Percentiles rank a stretch among this genome's conserved stretches.
phyloP scores from a whole-genome alignment of 129 eudicot genomes.

The carrot (Daucus carota) region DH1_v3.0 NC_030383.2:7179501-7180000 shows the following conservation, averaged over 20 bases:
- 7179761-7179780: slow-evolving; percentile 50
- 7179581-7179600: slow-evolving; percentile 54
- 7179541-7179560: slow-evolving; percentile 10
- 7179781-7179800: slow-evolving; percentile 76
- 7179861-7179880: neutral
- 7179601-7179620: neutral
- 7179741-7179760: slow-evolving; percentile 27
- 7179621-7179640: slow-evolving; percentile 67
- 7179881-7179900: slow-evolving; percentile 21
- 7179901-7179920: slow-evolving; percentile 9
- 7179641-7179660: slow-evolving; percentile 52
- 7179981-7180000: neutral
- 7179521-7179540: slow-evolving; percentile 63
- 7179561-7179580: slow-evolving; percentile 33
- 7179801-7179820: slow-evolving; percentile 17
- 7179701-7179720: slow-evolving; percentile 20
- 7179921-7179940: neutral
- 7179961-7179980: neutral
- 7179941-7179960: neutral
- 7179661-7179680: slow-evolving; percentile 45
- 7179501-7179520: slow-evolving; percentile 65
- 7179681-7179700: slow-evolving; percentile 46
- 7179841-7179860: slow-evolving; percentile 21
- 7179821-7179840: slow-evolving; percentile 26
- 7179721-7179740: slow-evolving; percentile 12